Base-by-base conservation (phyloP, 139 green algal species). In the Pleodorina starrii region DNA sequence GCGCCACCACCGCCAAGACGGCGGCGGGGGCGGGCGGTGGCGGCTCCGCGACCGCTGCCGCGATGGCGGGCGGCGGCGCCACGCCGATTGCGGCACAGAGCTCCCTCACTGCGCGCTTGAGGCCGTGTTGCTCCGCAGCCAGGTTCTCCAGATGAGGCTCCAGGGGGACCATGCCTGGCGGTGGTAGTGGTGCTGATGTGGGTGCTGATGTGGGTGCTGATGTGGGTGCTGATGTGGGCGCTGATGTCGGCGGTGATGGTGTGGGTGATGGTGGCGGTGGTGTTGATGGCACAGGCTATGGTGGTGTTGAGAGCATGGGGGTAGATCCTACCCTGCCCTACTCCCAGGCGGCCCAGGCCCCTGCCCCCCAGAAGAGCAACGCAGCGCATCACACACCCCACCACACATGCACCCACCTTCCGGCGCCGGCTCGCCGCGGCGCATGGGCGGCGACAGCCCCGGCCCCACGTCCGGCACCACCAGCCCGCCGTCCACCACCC, bases 401-500 rank as follows among this genome's bases (percentile, higher is more conserved):
- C n/a, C n/a, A n/a, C n/a, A n/a, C n/a, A n/a, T n/a, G n/a, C n/a
- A n/a, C n/a, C n/a, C 77, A 71, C 77, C 50, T 14, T 71, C 77
- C 1, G 77, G 44, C n/a, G 44, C 40, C 48, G 57, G 21, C 23
- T 59, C 48, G 38, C 59, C 59, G 36, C 51, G 38, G 35, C 59
- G 57, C 35, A 40, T 75, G 42, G 79, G 57, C 59, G 57, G 48
- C 42, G 40, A 32, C 40, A 76, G 32, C 1, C 38, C 38, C 5
- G 25, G 38, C 38, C 38, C 57, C 4, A 19, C 79, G 7, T 59
- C 57, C 7, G 38, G 79, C 57, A 36, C 38, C 81, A 77, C 42
- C n/a, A 87, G 40, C 38, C 81, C 81, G 42, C 81, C 60, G 42
- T 77, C 81, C 42, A 87, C 59, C 44, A 87, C 81, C 21, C 43